Evolutionary conservation across 495 filamentous ascomycete genomes (phyloP).

Genomic region (Talaromyces liani): DNA sequence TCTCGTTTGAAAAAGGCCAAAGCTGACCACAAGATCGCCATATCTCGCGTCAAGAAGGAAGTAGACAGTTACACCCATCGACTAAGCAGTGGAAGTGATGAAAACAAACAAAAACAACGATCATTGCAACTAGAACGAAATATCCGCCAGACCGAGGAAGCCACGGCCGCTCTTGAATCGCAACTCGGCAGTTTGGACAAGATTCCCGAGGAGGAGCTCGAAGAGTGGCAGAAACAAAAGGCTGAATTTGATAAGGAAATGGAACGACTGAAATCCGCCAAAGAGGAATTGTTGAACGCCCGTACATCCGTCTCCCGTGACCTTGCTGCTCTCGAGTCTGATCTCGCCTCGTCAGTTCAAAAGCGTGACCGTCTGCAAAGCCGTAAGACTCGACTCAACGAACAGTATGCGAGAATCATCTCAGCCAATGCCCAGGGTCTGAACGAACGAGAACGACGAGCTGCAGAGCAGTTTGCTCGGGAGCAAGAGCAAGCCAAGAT

Average conservation of each 20-base stretch:
- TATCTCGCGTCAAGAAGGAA: slow-evolving; percentile 68
- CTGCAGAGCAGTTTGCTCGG: slow-evolving; percentile 57
- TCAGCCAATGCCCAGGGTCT: slow-evolving; percentile 69
- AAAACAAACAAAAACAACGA: slow-evolving; percentile 76
- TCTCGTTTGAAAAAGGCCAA: slow-evolving; percentile 65
- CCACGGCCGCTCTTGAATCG: slow-evolving; percentile 49
- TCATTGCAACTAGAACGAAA: slow-evolving; percentile 69
- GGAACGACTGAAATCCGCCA: slow-evolving; percentile 51
- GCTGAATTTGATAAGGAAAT: slow-evolving; percentile 55
- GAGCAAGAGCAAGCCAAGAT: slow-evolving; percentile 56
- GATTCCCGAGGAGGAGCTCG: slow-evolving; percentile 59
- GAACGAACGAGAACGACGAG: slow-evolving; percentile 65
- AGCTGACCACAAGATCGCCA: slow-evolving; percentile 69
- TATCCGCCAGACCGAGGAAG: slow-evolving; percentile 77
- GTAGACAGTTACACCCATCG: slow-evolving; percentile 66
- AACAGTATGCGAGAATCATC: slow-evolving; percentile 69
- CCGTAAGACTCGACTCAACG: slow-evolving; percentile 67
- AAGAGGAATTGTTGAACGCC: slow-evolving; percentile 51
- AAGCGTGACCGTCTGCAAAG: slow-evolving; percentile 72
- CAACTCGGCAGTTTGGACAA: slow-evolving; percentile 61
- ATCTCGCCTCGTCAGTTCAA: slow-evolving; percentile 57
- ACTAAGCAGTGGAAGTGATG: slow-evolving; percentile 65
- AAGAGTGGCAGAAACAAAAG: slow-evolving; percentile 54
- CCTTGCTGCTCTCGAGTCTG: slow-evolving; percentile 55
- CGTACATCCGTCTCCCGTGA: slow-evolving; percentile 59